These are phyloP conservation scores for Mrakia frigida DNA, from an alignment of 768 basidiomycete genomes.

Conservation along the genomic window DNA sequence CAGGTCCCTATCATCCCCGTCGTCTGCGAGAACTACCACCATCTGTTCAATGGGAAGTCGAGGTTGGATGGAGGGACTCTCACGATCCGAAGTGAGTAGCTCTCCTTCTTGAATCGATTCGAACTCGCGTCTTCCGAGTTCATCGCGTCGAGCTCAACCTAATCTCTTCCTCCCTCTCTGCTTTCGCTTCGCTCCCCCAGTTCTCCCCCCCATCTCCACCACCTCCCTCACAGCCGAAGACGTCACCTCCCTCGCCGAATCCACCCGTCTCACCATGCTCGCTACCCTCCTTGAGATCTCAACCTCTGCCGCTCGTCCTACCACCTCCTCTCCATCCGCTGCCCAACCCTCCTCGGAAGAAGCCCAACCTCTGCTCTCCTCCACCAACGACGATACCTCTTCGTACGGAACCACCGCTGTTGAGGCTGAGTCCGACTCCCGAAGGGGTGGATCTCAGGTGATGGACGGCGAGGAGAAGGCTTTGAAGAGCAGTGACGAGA, in stretches of 20 bases:
- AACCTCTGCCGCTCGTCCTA: slow-evolving; percentile 15
- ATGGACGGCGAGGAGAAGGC: background rate
- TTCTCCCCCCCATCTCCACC: slow-evolving; percentile 84
- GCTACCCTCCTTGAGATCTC: slow-evolving; percentile 72
- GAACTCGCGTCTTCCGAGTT: no score
- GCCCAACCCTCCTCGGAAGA: background rate
- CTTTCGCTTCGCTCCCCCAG: slow-evolving; percentile 47
- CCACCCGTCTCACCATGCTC: slow-evolving; percentile 75
- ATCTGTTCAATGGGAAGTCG: slow-evolving; percentile 68
- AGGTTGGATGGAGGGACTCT: slow-evolving; percentile 67
- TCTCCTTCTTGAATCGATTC: background rate
- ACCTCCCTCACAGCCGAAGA: slow-evolving; percentile 62
- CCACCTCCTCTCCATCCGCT: background rate
- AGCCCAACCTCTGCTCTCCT: background rate
- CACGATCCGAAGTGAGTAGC: slow-evolving; percentile 67
- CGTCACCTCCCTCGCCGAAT: slow-evolving; percentile 59
- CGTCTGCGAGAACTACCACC: slow-evolving; percentile 89
- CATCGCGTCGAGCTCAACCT: no score
- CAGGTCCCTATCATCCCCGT: slow-evolving; percentile 87
- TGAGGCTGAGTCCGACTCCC: background rate
- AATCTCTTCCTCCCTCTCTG: background rate
- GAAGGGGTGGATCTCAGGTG: background rate
- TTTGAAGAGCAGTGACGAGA: background rate
- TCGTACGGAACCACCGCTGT: background rate
- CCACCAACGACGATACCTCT: background rate